phyloP scores from a whole-genome alignment of 2,329 filamentous ascomycete species.

The Colletotrichum nymphaeae region DNA sequence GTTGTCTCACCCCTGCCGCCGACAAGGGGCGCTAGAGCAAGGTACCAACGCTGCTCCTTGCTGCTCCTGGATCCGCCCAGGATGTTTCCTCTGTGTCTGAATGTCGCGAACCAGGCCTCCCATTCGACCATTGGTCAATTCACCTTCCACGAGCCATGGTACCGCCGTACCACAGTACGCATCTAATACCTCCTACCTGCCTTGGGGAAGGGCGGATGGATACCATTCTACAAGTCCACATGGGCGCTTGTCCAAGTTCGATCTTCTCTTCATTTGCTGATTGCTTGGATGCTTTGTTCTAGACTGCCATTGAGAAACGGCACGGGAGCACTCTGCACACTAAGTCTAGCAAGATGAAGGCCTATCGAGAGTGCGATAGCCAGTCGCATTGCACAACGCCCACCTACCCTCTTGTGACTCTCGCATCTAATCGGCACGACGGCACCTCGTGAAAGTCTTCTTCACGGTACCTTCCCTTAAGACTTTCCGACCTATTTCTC shows the following conservation, averaged over 20 bases:
- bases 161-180: too few species aligned
- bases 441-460: background rate
- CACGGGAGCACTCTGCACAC: background rate
- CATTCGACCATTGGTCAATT: background rate
- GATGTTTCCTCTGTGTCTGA: background rate
- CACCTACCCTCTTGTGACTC: background rate
- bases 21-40: conserved; percentile 21
- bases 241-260: background rate
- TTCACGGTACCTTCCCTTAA: background rate
- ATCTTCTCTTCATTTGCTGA: background rate
- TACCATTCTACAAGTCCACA: background rate
- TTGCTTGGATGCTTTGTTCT: background rate
- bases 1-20: conserved; percentile 33
- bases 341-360: background rate
- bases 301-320: background rate
- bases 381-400: background rate
- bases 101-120: background rate
- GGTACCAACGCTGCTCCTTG: conserved; percentile 21
- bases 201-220: background rate
- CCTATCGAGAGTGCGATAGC: background rate
- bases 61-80: background rate
- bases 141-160: too few species aligned
- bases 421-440: background rate
- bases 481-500: background rate
- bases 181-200: background rate